Percentiles rank a stretch among this genome's conserved stretches.
These are phyloP conservation scores for Obba rivulosa DNA, from an alignment of 768 basidiomycete genomes.

Conservation along the genomic window DNA sequence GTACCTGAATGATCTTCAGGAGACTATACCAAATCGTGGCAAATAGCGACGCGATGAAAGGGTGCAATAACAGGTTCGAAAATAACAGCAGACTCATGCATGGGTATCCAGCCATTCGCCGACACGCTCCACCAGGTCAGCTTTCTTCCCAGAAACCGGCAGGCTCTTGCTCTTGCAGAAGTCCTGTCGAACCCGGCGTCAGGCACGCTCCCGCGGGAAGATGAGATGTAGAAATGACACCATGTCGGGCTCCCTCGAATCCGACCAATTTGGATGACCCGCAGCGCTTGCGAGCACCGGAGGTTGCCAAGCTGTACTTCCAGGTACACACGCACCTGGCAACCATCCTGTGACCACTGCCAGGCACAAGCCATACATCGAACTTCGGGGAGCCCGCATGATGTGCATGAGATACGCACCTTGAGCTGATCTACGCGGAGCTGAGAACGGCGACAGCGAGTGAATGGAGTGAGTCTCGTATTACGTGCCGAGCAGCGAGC, in stretches of 20 bases:
- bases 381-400: not conserved
- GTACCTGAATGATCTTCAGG: too few relatives aligned
- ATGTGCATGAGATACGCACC: constrained; percentile 34
- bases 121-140: constrained; percentile 63
- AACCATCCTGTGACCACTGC: too few relatives aligned
- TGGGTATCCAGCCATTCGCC: constrained; percentile 52
- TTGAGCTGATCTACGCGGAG: constrained; percentile 76
- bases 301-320: too few relatives aligned
- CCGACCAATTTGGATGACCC: too few relatives aligned
- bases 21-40: too few relatives aligned
- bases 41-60: not conserved
- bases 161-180: constrained; percentile 66
- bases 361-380: too few relatives aligned
- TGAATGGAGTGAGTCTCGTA: not conserved
- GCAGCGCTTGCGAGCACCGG: too few relatives aligned
- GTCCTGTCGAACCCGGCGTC: constrained; percentile 36
- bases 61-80: not conserved
- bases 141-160: constrained; percentile 63
- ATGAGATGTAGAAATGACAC: too few relatives aligned
- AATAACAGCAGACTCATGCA: not conserved
- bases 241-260: too few relatives aligned
- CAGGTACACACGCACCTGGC: too few relatives aligned
- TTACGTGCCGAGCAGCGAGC: not conserved
- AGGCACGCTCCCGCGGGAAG: too few relatives aligned
- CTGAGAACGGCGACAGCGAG: constrained; percentile 29